Evolutionary conservation across 139 green algal genomes (phyloP).

Genomic region (Chlamydomonas incerta): DNA sequence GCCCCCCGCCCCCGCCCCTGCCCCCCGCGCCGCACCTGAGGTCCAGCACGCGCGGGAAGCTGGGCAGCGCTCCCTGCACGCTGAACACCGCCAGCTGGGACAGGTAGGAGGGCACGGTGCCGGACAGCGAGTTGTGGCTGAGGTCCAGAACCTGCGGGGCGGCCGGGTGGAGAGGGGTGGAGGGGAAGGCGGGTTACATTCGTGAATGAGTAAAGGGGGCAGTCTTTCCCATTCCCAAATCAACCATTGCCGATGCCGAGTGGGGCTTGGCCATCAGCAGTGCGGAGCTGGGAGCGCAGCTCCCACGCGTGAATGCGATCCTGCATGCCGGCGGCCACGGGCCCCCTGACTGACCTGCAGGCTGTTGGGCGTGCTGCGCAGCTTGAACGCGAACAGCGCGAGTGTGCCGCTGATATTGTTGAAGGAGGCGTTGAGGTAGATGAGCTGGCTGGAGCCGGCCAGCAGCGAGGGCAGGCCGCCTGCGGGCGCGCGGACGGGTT

Average conservation of each 20-base stretch:
- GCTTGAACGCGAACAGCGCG: neutral
- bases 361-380: neutral
- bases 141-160: conserved; percentile 27
- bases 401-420: conserved; percentile 6
- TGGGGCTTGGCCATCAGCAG: too few relatives aligned
- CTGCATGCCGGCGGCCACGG: too few relatives aligned
- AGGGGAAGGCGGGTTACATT: too few relatives aligned
- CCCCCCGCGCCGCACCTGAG: neutral
- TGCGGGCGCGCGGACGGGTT: neutral
- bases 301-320: too few relatives aligned
- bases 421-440: conserved; percentile 9
- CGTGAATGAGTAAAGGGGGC: too few relatives aligned
- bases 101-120: neutral
- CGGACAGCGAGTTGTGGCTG: neutral
- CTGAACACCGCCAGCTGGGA: neutral
- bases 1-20: neutral
- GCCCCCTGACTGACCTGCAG: neutral
- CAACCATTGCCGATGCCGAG: too few relatives aligned
- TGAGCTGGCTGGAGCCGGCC: neutral
- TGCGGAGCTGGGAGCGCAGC: too few relatives aligned
- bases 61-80: too few relatives aligned
- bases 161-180: too few relatives aligned
- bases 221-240: too few relatives aligned
- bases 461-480: neutral
- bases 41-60: conserved; percentile 5